phyloP scores from a whole-genome alignment of 208 protist genomes.

The Wallacemonas sp. region DNA sequence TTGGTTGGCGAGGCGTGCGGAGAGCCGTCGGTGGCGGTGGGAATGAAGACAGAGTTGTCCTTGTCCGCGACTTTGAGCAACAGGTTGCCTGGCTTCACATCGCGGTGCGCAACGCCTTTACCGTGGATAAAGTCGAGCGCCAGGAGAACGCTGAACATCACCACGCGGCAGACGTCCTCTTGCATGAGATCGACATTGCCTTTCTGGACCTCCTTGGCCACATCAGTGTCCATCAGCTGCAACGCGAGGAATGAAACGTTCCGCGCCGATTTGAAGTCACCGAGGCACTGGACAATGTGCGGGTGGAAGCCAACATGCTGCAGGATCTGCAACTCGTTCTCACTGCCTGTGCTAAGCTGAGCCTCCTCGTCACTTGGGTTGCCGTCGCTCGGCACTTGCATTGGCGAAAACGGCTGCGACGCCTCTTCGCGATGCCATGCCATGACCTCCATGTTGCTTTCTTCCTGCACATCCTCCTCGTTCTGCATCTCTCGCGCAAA shows the following conservation, averaged over 20 bases:
- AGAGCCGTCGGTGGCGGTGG: background rate
- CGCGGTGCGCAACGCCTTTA: slow-evolving; percentile 66
- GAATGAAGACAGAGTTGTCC: background rate
- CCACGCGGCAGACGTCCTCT: slow-evolving; percentile 35
- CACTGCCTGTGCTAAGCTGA: background rate
- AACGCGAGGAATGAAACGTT: slow-evolving; percentile 58
- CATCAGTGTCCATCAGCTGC: slow-evolving; percentile 85
- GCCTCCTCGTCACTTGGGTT: background rate
- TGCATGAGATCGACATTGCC: slow-evolving; percentile 40
- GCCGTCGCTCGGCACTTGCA: background rate
- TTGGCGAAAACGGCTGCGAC: background rate
- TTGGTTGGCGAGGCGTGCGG: slow-evolving; percentile 14
- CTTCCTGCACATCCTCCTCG: slow-evolving; percentile 20
- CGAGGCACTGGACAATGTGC: slow-evolving; percentile 67
- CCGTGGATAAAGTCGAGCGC: slow-evolving; percentile 64
- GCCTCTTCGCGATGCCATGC: slow-evolving; percentile 7
- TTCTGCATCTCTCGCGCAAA: slow-evolving; percentile 10
- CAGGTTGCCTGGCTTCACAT: slow-evolving; percentile 87
- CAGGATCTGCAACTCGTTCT: slow-evolving; percentile 51
- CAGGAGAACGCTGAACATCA: slow-evolving; percentile 47
- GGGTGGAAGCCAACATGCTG: slow-evolving; percentile 57
- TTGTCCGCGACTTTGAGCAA: slow-evolving; percentile 42
- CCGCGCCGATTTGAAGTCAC: slow-evolving; percentile 41
- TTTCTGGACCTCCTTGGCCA: slow-evolving; percentile 57
- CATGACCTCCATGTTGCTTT: slow-evolving; percentile 33